A percentile compares a stretch with the other conserved stretches of the same genome.
phyloP scores from a whole-genome alignment of 192 early-diverging fungal species.

The Podila epigama region DNA sequence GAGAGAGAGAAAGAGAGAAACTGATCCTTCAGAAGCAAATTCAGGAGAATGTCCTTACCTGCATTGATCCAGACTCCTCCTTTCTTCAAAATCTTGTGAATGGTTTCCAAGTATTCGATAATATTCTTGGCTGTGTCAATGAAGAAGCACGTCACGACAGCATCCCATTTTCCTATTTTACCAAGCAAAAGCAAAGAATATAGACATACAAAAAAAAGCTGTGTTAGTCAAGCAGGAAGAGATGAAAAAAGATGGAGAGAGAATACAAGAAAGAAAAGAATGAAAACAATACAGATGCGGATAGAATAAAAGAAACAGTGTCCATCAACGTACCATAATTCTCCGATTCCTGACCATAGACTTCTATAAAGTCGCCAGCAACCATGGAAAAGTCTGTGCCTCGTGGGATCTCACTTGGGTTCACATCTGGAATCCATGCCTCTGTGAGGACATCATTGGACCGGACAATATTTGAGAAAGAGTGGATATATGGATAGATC shows the following conservation, averaged over 20 bases:
- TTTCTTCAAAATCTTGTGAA: constrained; percentile 78
- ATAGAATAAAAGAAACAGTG: neutral
- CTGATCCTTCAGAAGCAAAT: neutral
- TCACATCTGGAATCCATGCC: constrained; percentile 85
- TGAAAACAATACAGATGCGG: too few relatives aligned
- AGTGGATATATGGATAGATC: constrained; percentile 93
- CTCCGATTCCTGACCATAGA: constrained; percentile 71
- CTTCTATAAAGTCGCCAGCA: constrained; percentile 96
- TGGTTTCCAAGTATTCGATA: constrained; percentile 84
- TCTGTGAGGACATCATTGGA: constrained; percentile 68
- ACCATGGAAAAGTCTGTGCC: constrained; percentile 93
- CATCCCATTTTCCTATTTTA: constrained; percentile 76
- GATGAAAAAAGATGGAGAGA: too few relatives aligned
- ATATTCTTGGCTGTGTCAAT: constrained; percentile 97
- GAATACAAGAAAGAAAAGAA: too few relatives aligned
- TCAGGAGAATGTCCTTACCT: constrained; percentile 45
- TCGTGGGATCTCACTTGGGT: constrained; percentile 69
- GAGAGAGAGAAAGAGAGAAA: neutral
- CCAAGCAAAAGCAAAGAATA: too few relatives aligned
- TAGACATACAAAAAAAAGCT: too few relatives aligned
- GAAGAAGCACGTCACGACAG: constrained; percentile 95
- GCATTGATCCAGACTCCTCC: constrained; percentile 88
- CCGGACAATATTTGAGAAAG: constrained; percentile 81
- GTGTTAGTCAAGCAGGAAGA: too few relatives aligned
- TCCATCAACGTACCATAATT: constrained; percentile 53